Evolutionary conservation across 164 flowering plant genomes (phyloP), one percentile per base, ranked within the genome.

Genomic region (Litsea cubeba): DNA sequence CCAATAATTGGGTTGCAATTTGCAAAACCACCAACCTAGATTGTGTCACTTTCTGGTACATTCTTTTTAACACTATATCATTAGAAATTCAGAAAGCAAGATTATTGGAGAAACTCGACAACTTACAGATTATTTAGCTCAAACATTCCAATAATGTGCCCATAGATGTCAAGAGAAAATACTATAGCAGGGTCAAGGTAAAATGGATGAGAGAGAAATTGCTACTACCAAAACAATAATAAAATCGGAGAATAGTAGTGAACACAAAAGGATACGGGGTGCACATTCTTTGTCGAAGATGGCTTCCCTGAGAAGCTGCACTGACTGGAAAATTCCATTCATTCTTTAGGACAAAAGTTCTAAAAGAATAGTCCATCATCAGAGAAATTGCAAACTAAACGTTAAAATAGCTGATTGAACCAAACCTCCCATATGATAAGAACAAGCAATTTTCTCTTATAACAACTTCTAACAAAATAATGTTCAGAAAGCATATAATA

Each of bases 111-210:
- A 30, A 70, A 73, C 22, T 49, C 54, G 12, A 70, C 15, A 62
- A 84, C 98, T 91, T 86, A 96, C 99, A 96, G 99, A 84, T 96
- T 96, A 80, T 96, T 94, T 73, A 90, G 87, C 92, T 96, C 99
- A 85, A 96, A 94, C 97, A 96, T 94, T 86, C 99, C 99, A 79
- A 96, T 92, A 50, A 96, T 88, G 78, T 94, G 88, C 51, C 98
- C 97, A 85, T 89, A 96, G 66, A 94, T 86, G 69, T 96, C 98
- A 28, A 96, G 95, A 28, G 97, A 91, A 82, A 96, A 91, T 73
- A 96, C 99, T 96, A 40, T 10, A 20, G 74, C 67, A 25, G 64
- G 76, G 88, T 88, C 81, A 93, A 90, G 92, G 88, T 78, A 58
- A 32, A 28, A 25, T 14, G 24, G 28, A 68, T 26, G 12, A 26